Percentiles rank a stretch among this genome's conserved stretches.
phyloP scores from a whole-genome alignment of 371 early-diverging fungal species.

The Mucor circinelloides region DNA sequence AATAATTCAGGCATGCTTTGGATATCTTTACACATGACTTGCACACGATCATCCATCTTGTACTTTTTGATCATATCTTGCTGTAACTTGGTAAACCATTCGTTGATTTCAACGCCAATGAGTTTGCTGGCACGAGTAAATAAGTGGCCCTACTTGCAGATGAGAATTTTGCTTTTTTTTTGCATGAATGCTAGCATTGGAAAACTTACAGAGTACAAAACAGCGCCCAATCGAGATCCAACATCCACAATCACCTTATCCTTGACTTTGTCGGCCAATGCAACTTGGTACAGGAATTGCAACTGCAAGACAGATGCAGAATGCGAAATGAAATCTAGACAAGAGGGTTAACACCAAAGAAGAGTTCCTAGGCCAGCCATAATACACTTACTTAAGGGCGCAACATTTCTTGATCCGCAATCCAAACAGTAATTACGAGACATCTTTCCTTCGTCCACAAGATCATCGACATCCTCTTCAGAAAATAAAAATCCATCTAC shows the following conservation, averaged over 20 bases:
- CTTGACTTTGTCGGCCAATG: conserved; percentile 48
- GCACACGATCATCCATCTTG: conserved; percentile 57
- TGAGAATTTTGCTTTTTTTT: background rate
- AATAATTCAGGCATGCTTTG: conserved; percentile 48
- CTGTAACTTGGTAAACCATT: conserved; percentile 63
- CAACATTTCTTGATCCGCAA: conserved; percentile 56
- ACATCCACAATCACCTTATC: conserved; percentile 64
- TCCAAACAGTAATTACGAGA: conserved; percentile 66
- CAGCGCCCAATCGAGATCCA: conserved; percentile 69
- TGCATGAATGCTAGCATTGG: background rate
- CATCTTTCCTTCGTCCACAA: conserved; percentile 63
- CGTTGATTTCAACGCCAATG: conserved; percentile 67
- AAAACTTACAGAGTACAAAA: conserved; percentile 57
- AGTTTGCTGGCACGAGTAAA: conserved; percentile 59
- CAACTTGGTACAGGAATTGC: conserved; percentile 62
- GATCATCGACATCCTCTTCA: conserved; percentile 68
- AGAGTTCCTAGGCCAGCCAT: background rate
- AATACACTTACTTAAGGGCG: conserved; percentile 42
- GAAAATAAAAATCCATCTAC: conserved; percentile 68
- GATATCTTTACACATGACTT: conserved; percentile 60
- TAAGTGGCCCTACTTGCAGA: conserved; percentile 49
- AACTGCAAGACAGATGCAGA: conserved; percentile 64
- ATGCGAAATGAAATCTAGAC: conserved; percentile 68
- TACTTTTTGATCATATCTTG: conserved; percentile 58
- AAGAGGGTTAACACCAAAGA: background rate